Base-by-base conservation (phyloP, 192 early-diverging fungal genomes). In the Linnemannia elongata region DNA sequence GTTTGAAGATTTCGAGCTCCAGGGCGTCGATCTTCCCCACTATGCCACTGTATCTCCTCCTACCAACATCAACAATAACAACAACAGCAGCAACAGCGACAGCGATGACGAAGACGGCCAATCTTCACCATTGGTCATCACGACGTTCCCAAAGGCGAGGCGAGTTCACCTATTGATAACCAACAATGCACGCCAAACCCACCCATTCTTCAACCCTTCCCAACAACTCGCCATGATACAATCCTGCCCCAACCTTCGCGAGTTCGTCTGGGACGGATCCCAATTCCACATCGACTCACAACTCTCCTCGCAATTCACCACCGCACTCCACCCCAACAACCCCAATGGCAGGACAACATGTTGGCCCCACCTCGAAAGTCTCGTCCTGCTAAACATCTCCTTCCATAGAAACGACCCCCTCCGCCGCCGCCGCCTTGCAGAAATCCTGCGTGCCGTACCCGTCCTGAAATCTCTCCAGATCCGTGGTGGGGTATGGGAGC, bases 191-290 rank as follows among this genome's bases (percentile, higher is more conserved):
- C 60, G 60, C 30, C 60, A 66, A 33, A 30, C 27, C 12, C 60
- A 33, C 30, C 10, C 8, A 30, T 66, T 33, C 60, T 66, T 66
- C 4, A 33, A 66, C 60, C 60, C 60, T 9, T 15, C 10, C 1
- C 60, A 66, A 33, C 60, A 66, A 66, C 60, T 66, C 30, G 27
- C 27, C 60, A 66, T 66, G 60, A 27, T 66, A 30, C 60, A 66
- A 33, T 66, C 60, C 4, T 66, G 60, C 60, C 60, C 60, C 0
- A 30, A 66, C 33, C 60, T 66, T 33, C 60, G n/a, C 30, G 60
- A 66, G 13, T 24, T 66, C 60, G 60, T 66, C 60, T 66, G 60
- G 60, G 60, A 66, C 60, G 60, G 60, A 66, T 33, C 60, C 30
- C n/a, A 66, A 0, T 66, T 66, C 60, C 60, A 66, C 60, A 66